phyloP scores from a whole-genome alignment of 1,139 yeast genomes.

The Yamadazyma kanchanaburiensis region DNA sequence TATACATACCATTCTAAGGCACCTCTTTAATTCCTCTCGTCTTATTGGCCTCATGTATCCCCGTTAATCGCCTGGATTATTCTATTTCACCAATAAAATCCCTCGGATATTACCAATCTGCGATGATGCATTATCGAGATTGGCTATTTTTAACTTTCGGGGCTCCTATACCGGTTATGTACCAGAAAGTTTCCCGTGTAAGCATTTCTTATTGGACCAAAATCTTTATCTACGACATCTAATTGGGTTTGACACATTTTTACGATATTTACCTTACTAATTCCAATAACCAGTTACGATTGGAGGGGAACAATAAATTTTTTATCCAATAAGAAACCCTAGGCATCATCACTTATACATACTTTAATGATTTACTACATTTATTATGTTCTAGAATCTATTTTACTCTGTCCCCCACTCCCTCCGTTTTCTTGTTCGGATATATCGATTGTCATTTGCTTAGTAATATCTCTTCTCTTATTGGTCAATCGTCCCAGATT shows the following conservation, averaged over 20 bases:
- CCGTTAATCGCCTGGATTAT: too few relatives aligned
- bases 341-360: background rate
- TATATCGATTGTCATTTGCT: constrained; percentile 1
- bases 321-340: background rate
- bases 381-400: background rate
- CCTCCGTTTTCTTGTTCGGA: background rate
- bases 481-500: constrained; percentile 9
- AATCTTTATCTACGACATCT: too few relatives aligned
- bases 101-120: too few relatives aligned
- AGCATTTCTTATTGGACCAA: too few relatives aligned
- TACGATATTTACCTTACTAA: background rate
- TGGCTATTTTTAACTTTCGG: too few relatives aligned
- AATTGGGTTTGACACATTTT: constrained; percentile 3
- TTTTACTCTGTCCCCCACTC: background rate
- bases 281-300: background rate
- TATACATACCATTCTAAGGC: too few relatives aligned
- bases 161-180: too few relatives aligned
- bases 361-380: background rate
- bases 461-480: constrained; percentile 7
- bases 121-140: too few relatives aligned
- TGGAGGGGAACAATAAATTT: background rate
- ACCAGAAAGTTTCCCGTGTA: too few relatives aligned
- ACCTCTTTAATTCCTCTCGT: too few relatives aligned
- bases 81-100: too few relatives aligned
- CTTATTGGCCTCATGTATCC: too few relatives aligned